Percentiles rank a stretch among this genome's conserved stretches.
Conservation (phyloP, 371 early-diverging fungal genomes). For the Hamiltosporidium magnivora region DNA sequence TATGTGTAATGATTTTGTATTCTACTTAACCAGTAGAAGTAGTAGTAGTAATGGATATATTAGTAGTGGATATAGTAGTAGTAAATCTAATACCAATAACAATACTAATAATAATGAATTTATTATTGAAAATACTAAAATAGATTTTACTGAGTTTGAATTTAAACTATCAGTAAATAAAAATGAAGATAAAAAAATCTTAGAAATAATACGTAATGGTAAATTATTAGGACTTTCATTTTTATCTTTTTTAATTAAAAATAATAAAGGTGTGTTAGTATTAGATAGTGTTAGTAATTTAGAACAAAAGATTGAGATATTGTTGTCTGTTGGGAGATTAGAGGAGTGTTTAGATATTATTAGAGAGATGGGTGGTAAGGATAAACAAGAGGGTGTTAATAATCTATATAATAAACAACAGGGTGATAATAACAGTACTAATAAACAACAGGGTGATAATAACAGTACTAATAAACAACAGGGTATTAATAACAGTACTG, state of each 20-base stretch:
- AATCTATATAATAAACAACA: too few relatives aligned
- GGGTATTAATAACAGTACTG: too few relatives aligned
- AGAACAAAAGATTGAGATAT: conserved; percentile 37
- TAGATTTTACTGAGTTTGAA: conserved; percentile 42
- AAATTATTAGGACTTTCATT: conserved; percentile 41
- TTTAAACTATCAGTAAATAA: conserved; percentile 44
- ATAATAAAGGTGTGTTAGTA: conserved; percentile 44
- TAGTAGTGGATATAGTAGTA: too few relatives aligned
- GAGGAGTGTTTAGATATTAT: conserved; percentile 35
- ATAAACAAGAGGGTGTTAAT: not conserved
- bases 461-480: too few relatives aligned
- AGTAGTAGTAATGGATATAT: too few relatives aligned
- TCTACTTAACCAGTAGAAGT: conserved; percentile 7
- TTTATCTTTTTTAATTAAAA: conserved; percentile 41
- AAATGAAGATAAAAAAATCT: conserved; percentile 12
- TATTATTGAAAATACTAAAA: conserved; percentile 24
- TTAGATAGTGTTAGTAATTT: conserved; percentile 43
- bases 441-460: too few relatives aligned
- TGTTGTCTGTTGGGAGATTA: conserved; percentile 24
- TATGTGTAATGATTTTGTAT: conserved; percentile 9
- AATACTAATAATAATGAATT: too few relatives aligned
- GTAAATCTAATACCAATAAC: too few relatives aligned
- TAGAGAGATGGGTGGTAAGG: conserved; percentile 3
- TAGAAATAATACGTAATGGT: conserved; percentile 35
- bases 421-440: too few relatives aligned